A percentile compares a stretch with the other conserved stretches of the same genome.
Evolutionary conservation across 2,329 filamentous ascomycete genomes (phyloP).

Genomic region (Colletotrichum sublineola): DNA sequence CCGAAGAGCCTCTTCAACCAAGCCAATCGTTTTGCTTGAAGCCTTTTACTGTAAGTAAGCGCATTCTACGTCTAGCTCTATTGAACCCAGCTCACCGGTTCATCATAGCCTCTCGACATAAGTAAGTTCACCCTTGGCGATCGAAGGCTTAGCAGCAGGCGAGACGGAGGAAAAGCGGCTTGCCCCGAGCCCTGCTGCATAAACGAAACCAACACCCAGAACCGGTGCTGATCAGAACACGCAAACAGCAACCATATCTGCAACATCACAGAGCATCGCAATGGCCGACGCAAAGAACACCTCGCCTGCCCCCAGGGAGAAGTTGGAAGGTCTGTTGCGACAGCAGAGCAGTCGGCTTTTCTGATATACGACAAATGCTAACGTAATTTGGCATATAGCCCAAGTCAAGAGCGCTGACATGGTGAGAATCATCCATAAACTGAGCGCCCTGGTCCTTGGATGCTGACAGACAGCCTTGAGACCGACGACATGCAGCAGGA

Average conservation of each 20-base stretch:
- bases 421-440: slow-evolving; percentile 68
- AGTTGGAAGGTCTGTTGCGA: slow-evolving; percentile 76
- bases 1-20: slow-evolving; percentile 1
- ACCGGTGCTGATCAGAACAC: slow-evolving; percentile 19
- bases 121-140: slow-evolving; percentile 25
- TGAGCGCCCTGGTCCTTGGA: slow-evolving; percentile 37
- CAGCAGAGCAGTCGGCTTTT: slow-evolving; percentile 11
- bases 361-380: slow-evolving; percentile 20
- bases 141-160: slow-evolving; percentile 14
- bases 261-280: slow-evolving; percentile 12
- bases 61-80: background rate
- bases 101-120: background rate
- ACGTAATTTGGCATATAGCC: slow-evolving; percentile 65
- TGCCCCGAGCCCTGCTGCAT: background rate
- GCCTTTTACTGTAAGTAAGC: slow-evolving; percentile 17
- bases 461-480: slow-evolving; percentile 64
- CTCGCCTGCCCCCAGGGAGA: slow-evolving; percentile 72
- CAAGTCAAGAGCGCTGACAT: slow-evolving; percentile 99
- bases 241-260: background rate
- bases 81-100: background rate
- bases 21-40: slow-evolving; percentile 5
- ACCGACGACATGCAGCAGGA: slow-evolving; percentile 98
- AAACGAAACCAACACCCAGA: slow-evolving; percentile 4
- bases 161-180: slow-evolving; percentile 25
- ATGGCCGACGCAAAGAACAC: slow-evolving; percentile 57